phyloP scores from a whole-genome alignment of 805 yeast genomes.

The Candida sanyiensis region DNA sequence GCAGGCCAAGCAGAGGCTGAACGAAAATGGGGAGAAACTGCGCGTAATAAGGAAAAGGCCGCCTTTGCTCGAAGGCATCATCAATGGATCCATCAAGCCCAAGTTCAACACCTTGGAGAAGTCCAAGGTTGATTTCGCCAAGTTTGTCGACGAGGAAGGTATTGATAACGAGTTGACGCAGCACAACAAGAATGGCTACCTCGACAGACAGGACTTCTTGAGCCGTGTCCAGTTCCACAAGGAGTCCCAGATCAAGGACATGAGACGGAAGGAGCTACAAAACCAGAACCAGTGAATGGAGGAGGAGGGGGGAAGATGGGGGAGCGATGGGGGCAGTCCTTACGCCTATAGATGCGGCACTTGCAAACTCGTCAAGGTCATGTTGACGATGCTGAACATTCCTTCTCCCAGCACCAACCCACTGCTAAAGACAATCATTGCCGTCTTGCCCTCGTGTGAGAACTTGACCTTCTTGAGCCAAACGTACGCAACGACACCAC shows the following conservation, averaged over 20 bases:
- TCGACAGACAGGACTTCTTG: constrained; percentile 88
- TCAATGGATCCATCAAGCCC: constrained; percentile 60
- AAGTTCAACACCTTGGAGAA: constrained; percentile 90
- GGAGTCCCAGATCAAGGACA: constrained; percentile 34
- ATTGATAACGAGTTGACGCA: constrained; percentile 75
- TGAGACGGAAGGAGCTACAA: constrained; percentile 31
- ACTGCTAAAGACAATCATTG: constrained; percentile 81
- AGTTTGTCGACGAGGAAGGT: constrained; percentile 82
- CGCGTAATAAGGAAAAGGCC: constrained; percentile 64
- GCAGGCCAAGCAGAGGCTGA: constrained; percentile 12
- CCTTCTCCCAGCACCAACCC: constrained; percentile 96
- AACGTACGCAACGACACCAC: constrained; percentile 64
- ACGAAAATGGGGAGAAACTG: constrained; percentile 31
- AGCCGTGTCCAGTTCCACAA: constrained; percentile 54
- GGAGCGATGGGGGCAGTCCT: too few species aligned
- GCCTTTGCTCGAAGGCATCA: constrained; percentile 70
- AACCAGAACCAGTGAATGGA: constrained; percentile 26
- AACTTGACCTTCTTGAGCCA: constrained; percentile 44
- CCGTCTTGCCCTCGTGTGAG: constrained; percentile 49
- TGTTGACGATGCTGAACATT: constrained; percentile 71
- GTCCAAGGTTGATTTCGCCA: constrained; percentile 91
- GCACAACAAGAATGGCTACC: constrained; percentile 84
- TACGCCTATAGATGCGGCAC: constrained; percentile 48
- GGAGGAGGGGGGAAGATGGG: too few species aligned
- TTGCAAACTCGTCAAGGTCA: constrained; percentile 66